Evolutionary conservation across 371 early-diverging fungal species (phyloP), one percentile per base, ranked within the genome.

Genomic region (Lichtheimia corymbifera): DNA sequence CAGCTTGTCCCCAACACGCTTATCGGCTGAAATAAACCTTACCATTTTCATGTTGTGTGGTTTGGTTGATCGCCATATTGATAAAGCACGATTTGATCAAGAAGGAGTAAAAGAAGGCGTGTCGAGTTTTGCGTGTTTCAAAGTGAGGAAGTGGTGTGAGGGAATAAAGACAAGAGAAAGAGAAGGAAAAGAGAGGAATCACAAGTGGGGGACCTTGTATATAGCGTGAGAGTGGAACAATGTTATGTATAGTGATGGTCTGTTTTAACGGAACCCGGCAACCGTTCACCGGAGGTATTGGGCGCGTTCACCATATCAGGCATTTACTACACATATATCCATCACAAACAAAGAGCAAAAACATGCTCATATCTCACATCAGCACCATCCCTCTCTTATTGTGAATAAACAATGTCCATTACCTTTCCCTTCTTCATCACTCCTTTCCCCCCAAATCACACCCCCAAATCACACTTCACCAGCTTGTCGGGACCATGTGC

Each of bases 311-410:
- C 47, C 47, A 47, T 22, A 47, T 47, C 47, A 47, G 47, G 47
- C 47, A 47, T 47, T 3, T 3, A 15, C n/a, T 5, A 20, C 17
- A 12, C 47, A 47, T 47, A 47, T 3, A 5, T 35, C 0, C 35
- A 35, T 47, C 17, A 47, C 47, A 47, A 47, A 47, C 20, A 47
- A 47, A 47, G n/a, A 47, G 47, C 47, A 47, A n/a, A 47, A 7
- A 5, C 47, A 15, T 11, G 20, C 20, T 12, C 17, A 47, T n/a
- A 20, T 47, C 20, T 9, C 35, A 35, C 11, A 35, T 35, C 35
- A 35, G 9, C 22, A 35, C 35, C 35, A 35, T 35, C 11, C 9
- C 11, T 9, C 35, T 35, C 35, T 35, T 35, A 11, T 35, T 35
- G 11, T 35, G 35, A 9, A 35, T 35, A 11, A 35, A 35, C 11